Percentiles rank a stretch among this genome's conserved stretches.
These are phyloP conservation scores for Extremus antarcticus DNA, from an alignment of 495 filamentous ascomycete genomes.

Conservation along the genomic window DNA sequence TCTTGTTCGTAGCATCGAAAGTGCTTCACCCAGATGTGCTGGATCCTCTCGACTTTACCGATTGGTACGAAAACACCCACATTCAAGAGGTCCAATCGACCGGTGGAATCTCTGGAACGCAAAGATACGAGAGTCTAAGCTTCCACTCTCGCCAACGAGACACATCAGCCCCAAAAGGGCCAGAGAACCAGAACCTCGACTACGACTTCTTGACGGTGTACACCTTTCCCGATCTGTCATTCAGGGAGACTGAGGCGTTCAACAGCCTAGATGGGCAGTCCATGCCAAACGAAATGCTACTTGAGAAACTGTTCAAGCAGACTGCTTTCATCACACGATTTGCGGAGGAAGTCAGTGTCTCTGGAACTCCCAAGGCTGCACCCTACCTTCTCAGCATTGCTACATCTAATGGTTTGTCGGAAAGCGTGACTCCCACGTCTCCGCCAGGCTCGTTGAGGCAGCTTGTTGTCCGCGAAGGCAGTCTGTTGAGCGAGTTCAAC, in stretches of 20 bases:
- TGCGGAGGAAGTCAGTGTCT: slow-evolving; percentile 12
- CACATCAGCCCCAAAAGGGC: not conserved
- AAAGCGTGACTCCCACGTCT: not conserved
- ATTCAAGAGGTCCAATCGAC: slow-evolving; percentile 19
- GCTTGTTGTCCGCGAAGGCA: slow-evolving; percentile 10
- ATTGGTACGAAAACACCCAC: slow-evolving; percentile 25
- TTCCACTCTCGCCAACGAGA: not conserved
- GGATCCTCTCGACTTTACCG: slow-evolving; percentile 9
- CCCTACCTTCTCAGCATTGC: not conserved
- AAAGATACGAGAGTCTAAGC: slow-evolving; percentile 14
- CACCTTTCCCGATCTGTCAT: slow-evolving; percentile 18
- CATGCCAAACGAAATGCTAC: slow-evolving; percentile 14
- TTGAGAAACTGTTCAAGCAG: slow-evolving; percentile 18
- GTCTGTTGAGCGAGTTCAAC: slow-evolving; percentile 14
- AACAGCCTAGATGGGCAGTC: slow-evolving; percentile 19
- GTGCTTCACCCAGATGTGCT: slow-evolving; percentile 9
- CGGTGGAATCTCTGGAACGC: slow-evolving; percentile 16
- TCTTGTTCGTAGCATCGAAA: slow-evolving; percentile 16
- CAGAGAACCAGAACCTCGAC: not conserved
- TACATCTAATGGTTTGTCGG: not conserved
- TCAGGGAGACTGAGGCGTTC: slow-evolving; percentile 15
- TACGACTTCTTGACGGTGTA: slow-evolving; percentile 17
- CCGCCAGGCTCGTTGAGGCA: not conserved
- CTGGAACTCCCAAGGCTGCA: not conserved
- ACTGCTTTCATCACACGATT: slow-evolving; percentile 23